Percentiles rank a stretch among this genome's conserved stretches.
These are phyloP conservation scores for Meyerozyma carpophila DNA, from an alignment of 1,139 yeast species.

Conservation along the genomic window DNA sequence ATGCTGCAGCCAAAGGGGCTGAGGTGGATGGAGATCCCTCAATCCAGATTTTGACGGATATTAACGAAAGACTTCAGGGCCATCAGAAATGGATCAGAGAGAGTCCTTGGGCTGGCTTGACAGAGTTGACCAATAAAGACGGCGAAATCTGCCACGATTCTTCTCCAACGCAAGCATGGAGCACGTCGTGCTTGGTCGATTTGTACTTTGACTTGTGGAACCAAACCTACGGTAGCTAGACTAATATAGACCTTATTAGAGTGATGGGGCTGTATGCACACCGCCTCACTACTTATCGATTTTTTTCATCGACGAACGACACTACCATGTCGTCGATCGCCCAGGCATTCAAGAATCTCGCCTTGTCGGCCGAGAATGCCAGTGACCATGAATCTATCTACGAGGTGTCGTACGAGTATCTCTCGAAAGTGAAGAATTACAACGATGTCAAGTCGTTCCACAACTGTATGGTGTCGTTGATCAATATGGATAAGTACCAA, in stretches of 20 bases:
- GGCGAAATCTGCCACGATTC: slow-evolving; percentile 81
- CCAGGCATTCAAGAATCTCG: slow-evolving; percentile 39
- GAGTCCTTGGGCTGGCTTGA: slow-evolving; percentile 88
- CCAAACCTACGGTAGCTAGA: slow-evolving; percentile 5
- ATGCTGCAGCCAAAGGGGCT: slow-evolving; percentile 20
- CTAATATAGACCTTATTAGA: neutral
- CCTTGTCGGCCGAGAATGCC: slow-evolving; percentile 14
- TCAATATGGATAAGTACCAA: slow-evolving; percentile 64
- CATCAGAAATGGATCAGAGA: slow-evolving; percentile 66
- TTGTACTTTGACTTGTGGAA: slow-evolving; percentile 61
- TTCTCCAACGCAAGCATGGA: slow-evolving; percentile 97
- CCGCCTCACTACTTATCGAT: neutral
- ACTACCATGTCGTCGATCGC: slow-evolving; percentile 34
- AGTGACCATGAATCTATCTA: slow-evolving; percentile 37
- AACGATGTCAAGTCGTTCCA: slow-evolving; percentile 51
- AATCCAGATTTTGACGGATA: slow-evolving; percentile 22
- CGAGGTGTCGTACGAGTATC: slow-evolving; percentile 38
- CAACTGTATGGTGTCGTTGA: slow-evolving; percentile 62
- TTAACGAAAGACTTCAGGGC: slow-evolving; percentile 54
- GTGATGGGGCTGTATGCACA: neutral
- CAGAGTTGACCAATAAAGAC: slow-evolving; percentile 87
- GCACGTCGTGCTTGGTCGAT: slow-evolving; percentile 79
- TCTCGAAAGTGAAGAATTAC: slow-evolving; percentile 34
- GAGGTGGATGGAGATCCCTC: slow-evolving; percentile 30
- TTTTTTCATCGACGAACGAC: neutral